Evolutionary conservation across 192 early-diverging fungal species (phyloP), one percentile per base, ranked within the genome.

Genomic region (Linnemannia elongata): DNA sequence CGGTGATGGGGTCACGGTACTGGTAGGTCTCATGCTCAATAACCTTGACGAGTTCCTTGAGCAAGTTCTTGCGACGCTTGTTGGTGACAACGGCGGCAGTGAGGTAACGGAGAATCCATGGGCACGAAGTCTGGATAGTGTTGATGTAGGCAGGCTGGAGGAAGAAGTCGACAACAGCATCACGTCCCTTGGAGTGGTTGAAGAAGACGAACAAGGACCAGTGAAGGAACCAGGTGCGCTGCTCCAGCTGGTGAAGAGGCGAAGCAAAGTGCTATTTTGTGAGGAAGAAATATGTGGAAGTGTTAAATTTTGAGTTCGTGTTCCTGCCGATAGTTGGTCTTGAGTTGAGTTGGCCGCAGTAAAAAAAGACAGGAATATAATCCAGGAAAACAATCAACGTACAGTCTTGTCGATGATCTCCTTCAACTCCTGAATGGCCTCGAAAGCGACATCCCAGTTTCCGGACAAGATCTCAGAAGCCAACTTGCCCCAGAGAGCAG

Each of bases 171-270:
- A 97, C 92, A 78, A 99, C 95, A 80, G 93, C 96, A 90, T 99
- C 98, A 68, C 96, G 96, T 44, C 98, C 97, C 90, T 96, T 96
- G 74, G 97, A 96, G 90, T 99, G 98, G 92, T 98, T 98, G 91
- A 99, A 99, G 92, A 97, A 99, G 55, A 99, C 97, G 90, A 99
- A 99, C 77, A 99, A 93, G 38, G 97, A 96, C 97, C 97, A 98
- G 93, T 99, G 98, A 87, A 99, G 92, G 73, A 99, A 90, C 96
- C 97, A 98, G 69, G 95, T 93, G 75, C 97, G 95, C 89, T 97
- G 96, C 87, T 98, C 95, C 60, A 99, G 93, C 89, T 98, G 97
- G 72, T 96, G 95, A n/a, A 95, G 90, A 49, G 96, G 94, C 66
- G 93, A 91, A 57, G 91, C 85, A 81, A 95, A 95, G 88, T 90